phyloP scores from a whole-genome alignment of 2,329 filamentous ascomycete species.

The Aspergillus glaucus region DNA sequence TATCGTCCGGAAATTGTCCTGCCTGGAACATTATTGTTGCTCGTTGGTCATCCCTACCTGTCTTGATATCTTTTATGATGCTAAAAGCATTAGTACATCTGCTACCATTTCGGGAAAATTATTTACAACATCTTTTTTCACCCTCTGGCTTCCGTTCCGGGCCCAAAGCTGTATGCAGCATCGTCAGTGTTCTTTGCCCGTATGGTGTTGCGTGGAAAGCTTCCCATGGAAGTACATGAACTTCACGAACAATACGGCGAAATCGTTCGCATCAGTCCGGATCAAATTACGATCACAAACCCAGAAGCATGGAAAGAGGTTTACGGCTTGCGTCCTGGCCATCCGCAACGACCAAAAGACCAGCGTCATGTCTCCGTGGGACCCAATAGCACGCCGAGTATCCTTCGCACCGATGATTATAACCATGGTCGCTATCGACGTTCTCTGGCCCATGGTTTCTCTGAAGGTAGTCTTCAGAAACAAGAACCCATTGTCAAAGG shows the following conservation, averaged over 20 bases:
- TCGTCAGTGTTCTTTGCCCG: conserved; percentile 3
- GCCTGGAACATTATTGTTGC: neutral
- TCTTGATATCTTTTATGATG: too few species aligned
- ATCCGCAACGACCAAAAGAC: conserved; percentile 6
- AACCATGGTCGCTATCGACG: conserved; percentile 15
- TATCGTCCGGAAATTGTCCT: neutral
- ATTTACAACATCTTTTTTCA: conserved; percentile 13
- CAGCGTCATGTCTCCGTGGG: conserved; percentile 6
- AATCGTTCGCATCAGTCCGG: conserved; percentile 27
- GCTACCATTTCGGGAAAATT: neutral
- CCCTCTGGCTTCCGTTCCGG: conserved; percentile 12
- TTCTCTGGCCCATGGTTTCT: conserved; percentile 16
- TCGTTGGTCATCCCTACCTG: neutral
- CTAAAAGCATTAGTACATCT: neutral
- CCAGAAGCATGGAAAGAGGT: conserved; percentile 29
- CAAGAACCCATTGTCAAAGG: conserved; percentile 18
- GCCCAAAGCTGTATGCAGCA: conserved; percentile 6
- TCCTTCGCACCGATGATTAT: conserved; percentile 9
- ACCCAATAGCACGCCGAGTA: neutral
- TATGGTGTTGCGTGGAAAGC: conserved; percentile 4
- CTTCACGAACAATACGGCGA: conserved; percentile 25
- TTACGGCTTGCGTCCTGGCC: conserved; percentile 8
- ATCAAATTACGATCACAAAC: conserved; percentile 29
- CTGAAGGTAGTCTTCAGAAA: conserved; percentile 11
- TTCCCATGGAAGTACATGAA: conserved; percentile 3